Conservation (phyloP, 441 rosid species). For the Metrosideros polymorpha region DNA sequence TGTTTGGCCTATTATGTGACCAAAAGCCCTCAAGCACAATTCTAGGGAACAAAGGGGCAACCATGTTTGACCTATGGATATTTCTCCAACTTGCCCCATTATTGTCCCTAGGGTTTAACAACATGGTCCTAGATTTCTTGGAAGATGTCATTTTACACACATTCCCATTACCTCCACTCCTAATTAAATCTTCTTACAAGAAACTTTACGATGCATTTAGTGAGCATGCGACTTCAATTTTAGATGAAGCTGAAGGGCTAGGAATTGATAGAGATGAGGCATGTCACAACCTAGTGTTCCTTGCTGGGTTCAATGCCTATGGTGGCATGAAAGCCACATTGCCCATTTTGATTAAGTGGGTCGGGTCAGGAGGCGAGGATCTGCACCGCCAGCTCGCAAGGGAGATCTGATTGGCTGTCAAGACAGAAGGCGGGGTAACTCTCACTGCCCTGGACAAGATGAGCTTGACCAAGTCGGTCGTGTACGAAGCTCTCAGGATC, state of each 20-base stretch:
- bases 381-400: slow-evolving; percentile 25
- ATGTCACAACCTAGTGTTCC: slow-evolving; percentile 33
- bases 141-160: neutral
- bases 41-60: neutral
- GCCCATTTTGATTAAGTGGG: slow-evolving; percentile 36
- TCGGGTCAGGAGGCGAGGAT: slow-evolving; percentile 29
- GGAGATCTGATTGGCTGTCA: slow-evolving; percentile 29
- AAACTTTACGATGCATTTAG: slow-evolving; percentile 13
- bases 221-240: neutral
- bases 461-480: slow-evolving; percentile 36
- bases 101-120: neutral
- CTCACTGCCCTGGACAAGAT: slow-evolving; percentile 23
- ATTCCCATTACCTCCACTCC: neutral
- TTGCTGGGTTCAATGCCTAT: slow-evolving; percentile 31
- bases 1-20: neutral
- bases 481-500: slow-evolving; percentile 35
- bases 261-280: slow-evolving; percentile 30
- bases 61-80: neutral
- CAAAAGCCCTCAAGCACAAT: neutral
- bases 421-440: slow-evolving; percentile 26
- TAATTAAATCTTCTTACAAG: neutral
- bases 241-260: slow-evolving; percentile 13
- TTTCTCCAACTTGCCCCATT: neutral
- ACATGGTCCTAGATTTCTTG: neutral
- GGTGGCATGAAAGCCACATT: slow-evolving; percentile 34